Conservation (phyloP, 352 stramenopile species). For the Pythium insidiosum region DNA sequence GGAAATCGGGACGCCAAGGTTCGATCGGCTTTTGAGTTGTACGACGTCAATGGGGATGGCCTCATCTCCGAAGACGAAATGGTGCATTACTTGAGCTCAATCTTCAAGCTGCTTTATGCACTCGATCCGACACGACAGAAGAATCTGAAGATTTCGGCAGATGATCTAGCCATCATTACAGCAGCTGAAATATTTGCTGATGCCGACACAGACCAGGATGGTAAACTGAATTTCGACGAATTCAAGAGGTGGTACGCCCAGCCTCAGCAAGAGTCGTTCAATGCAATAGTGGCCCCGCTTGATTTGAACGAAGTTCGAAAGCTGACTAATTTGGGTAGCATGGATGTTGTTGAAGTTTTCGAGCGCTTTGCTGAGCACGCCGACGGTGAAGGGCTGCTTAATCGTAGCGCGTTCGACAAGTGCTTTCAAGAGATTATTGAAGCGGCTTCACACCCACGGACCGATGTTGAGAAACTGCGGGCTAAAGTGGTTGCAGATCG, state of each 20-base stretch:
- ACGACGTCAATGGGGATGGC: constrained; percentile 77
- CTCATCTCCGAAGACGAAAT: constrained; percentile 83
- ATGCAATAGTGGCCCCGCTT: constrained; percentile 59
- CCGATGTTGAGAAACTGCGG: constrained; percentile 51
- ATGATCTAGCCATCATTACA: constrained; percentile 59
- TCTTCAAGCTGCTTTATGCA: constrained; percentile 78
- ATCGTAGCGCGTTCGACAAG: constrained; percentile 57
- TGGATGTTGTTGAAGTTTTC: constrained; percentile 84
- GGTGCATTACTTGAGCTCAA: constrained; percentile 75
- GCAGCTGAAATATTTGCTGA: constrained; percentile 79
- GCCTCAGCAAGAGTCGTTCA: constrained; percentile 58
- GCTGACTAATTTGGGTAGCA: constrained; percentile 72
- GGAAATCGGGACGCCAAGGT: constrained; percentile 57
- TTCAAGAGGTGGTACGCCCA: constrained; percentile 82
- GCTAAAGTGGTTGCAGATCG: constrained; percentile 67
- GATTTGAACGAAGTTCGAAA: constrained; percentile 78
- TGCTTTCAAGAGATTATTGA: constrained; percentile 72
- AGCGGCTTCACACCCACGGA: constrained; percentile 47
- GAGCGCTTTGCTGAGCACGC: constrained; percentile 73
- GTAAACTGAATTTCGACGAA: constrained; percentile 77
- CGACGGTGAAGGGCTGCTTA: constrained; percentile 46
- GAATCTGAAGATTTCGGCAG: constrained; percentile 46
- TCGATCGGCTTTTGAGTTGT: constrained; percentile 73
- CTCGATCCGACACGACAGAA: constrained; percentile 51
- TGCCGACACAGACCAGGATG: constrained; percentile 80